Percentiles rank a stretch among this genome's conserved stretches.
Evolutionary conservation across 345 rosid species (phyloP).

Genomic region (Crucihimalaya himalaica): DNA sequence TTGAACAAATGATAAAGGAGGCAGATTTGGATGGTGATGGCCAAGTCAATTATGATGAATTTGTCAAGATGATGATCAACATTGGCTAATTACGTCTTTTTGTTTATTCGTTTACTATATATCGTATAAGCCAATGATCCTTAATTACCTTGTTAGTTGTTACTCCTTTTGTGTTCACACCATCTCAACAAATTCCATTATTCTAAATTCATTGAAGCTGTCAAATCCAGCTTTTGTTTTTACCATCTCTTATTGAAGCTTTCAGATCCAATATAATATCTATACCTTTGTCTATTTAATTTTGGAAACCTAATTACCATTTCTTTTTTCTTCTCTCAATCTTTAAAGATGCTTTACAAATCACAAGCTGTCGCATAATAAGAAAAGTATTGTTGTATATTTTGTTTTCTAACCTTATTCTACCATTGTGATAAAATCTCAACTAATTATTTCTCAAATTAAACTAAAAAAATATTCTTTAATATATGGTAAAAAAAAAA

Average conservation of each 20-base stretch:
- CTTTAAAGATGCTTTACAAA: too few relatives aligned
- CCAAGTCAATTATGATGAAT: conserved; percentile 68
- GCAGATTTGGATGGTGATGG: conserved; percentile 99
- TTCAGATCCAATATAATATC: too few relatives aligned
- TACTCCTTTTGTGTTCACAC: not conserved
- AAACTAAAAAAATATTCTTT: too few relatives aligned
- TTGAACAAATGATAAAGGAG: conserved; percentile 85
- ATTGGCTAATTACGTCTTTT: conserved; percentile 25
- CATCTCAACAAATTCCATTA: conserved; percentile 15
- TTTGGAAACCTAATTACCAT: not conserved
- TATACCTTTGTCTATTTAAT: not conserved
- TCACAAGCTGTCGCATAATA: too few relatives aligned
- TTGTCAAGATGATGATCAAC: conserved; percentile 63
- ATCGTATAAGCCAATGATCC: not conserved
- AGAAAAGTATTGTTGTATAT: too few relatives aligned
- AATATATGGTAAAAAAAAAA: too few relatives aligned
- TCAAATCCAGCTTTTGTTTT: conserved; percentile 17
- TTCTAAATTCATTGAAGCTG: not conserved
- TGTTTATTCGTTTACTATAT: not conserved
- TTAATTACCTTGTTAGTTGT: not conserved
- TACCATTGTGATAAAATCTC: too few relatives aligned
- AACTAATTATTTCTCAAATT: too few relatives aligned
- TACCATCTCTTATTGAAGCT: not conserved
- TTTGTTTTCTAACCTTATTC: too few relatives aligned
- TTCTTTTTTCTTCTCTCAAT: too few relatives aligned